Evolutionary conservation across 1,284 basidiomycete genomes (phyloP).

Genomic region (Ganoderma leucocontextum): DNA sequence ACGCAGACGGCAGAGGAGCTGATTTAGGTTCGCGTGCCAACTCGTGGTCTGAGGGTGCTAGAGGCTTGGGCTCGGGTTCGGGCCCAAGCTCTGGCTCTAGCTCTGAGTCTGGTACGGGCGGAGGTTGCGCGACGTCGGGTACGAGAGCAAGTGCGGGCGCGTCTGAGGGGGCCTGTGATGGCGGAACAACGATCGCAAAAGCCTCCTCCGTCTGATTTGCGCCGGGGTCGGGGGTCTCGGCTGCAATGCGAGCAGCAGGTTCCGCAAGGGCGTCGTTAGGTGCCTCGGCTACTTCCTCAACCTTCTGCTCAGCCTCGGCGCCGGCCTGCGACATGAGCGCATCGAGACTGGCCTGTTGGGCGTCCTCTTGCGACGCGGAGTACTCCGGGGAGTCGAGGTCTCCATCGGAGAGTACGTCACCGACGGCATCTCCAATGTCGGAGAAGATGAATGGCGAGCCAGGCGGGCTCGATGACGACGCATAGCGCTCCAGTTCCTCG

Average conservation of each 20-base stretch:
- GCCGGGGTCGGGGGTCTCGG: constrained; percentile 12
- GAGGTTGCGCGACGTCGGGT: not conserved
- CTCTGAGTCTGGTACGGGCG: not conserved
- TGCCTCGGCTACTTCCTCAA: not conserved
- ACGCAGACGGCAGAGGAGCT: not conserved
- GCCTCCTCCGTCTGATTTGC: constrained; percentile 13
- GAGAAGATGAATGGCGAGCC: constrained; percentile 27
- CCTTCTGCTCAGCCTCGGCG: constrained; percentile 8
- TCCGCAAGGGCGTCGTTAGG: constrained; percentile 4
- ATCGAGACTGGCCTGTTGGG: constrained; percentile 21
- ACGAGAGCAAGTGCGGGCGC: not conserved
- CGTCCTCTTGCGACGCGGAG: constrained; percentile 18
- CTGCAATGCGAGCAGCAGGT: not conserved
- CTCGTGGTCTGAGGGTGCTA: not conserved
- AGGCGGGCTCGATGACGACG: constrained; percentile 28
- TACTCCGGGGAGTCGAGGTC: constrained; percentile 19
- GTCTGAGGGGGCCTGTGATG: constrained; percentile 17
- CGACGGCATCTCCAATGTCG: constrained; percentile 27
- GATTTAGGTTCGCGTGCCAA: not conserved
- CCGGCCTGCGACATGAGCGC: constrained; percentile 12
- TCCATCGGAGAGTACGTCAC: constrained; percentile 28
- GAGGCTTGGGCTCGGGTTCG: not conserved
- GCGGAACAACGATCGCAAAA: constrained; percentile 15
- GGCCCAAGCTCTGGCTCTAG: not conserved
- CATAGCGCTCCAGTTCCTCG: constrained; percentile 29